Evolutionary conservation across 2,329 filamentous ascomycete species (phyloP), one percentile per base, ranked within the genome.

Genomic region (Paradendryphiella salina): DNA sequence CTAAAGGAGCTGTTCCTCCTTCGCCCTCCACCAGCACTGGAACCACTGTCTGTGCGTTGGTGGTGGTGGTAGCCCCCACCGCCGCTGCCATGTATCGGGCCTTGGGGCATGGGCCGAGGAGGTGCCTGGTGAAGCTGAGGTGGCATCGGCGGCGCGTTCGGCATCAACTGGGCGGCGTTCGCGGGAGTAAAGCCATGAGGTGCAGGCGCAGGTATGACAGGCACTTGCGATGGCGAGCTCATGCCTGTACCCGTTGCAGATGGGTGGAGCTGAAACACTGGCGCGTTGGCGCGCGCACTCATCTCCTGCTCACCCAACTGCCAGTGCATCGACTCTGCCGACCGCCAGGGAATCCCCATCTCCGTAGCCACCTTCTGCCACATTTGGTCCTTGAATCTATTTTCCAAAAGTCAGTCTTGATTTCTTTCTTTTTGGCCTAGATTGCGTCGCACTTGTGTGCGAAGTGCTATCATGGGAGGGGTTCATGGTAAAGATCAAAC

Each of bases 281-380:
- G 86, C 31, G 94, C 90, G 36, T 94, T 94, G 34, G 93, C 93
- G 51, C 93, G 87, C 54, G 88, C 84, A 39, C 92, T 92, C 90
- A 99, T 97, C 65, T 97, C 94, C 63, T 86, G 80, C 72, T 96
- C 90, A 56, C 93, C 93, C 47, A 99, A 80, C 68, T 96, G 89
- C 93, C 94, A 99, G 75, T 97, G 94, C 92, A 96, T 96, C 4
- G 90, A 92, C 75, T 99, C 93, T 39, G 90, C 93, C 14, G 94
- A 91, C 66, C 94, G 84, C 93, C 93, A 97, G 29, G 93, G 94
- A 50, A 96, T 87, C 23, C 86, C 86, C 86, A 99, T 93, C 74
- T 97, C 93, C 72, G 94, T 90, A 34, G 92, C 91, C 17, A 97
- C 89, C 67, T 93, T 94, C 53, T 89, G 86, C 93, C 93, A 99